Evolutionary conservation across 2,329 filamentous ascomycete species (phyloP).

Genomic region (Penicillium occitanis): DNA sequence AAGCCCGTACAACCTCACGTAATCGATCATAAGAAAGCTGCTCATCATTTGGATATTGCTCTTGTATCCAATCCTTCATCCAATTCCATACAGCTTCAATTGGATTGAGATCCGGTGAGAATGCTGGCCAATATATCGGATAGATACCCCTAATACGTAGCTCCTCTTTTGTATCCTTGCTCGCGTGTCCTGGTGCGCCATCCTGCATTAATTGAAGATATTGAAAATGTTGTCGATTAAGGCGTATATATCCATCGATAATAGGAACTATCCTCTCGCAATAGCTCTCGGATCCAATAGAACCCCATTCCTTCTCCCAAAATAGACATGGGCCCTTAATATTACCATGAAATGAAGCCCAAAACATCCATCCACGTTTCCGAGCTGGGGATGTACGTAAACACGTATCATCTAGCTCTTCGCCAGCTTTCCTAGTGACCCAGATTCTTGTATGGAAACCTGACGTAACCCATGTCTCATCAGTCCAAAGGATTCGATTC

Average conservation of each 20-base stretch:
- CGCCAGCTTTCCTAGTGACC: conserved; percentile 18
- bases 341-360: neutral
- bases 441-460: conserved; percentile 21
- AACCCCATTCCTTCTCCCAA: neutral
- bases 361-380: neutral
- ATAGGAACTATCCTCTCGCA: neutral
- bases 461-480: conserved; percentile 22
- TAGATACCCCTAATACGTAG: conserved; percentile 3
- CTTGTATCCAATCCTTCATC: neutral
- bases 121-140: conserved; percentile 2
- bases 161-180: neutral
- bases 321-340: neutral
- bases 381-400: neutral
- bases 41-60: neutral
- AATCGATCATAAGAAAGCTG: neutral
- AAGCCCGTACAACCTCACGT: neutral
- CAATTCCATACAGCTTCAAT: conserved; percentile 7
- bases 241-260: conserved; percentile 10
- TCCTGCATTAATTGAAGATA: conserved; percentile 2
- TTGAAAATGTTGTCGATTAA: neutral
- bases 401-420: conserved; percentile 15
- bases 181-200: neutral
- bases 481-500: conserved; percentile 1
- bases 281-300: conserved; percentile 1
- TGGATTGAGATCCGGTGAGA: conserved; percentile 10